These are phyloP conservation scores for Strobilomyces dryophilus DNA, from an alignment of 768 basidiomycete genomes.

Conservation along the genomic window DNA sequence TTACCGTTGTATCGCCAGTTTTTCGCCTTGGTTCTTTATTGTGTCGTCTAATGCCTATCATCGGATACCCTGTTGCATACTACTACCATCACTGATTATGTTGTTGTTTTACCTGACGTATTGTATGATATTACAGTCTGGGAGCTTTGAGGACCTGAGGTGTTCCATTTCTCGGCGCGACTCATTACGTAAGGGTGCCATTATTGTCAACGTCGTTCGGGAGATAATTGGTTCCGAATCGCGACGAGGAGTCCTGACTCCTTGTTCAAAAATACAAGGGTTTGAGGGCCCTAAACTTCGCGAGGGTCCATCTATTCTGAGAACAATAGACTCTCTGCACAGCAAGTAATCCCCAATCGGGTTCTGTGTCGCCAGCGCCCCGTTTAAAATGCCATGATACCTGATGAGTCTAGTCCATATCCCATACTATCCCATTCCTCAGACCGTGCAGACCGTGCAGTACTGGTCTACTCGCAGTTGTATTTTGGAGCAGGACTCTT, in stretches of 20 bases:
- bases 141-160: neutral
- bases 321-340: slow-evolving; percentile 13
- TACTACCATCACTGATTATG: slow-evolving; percentile 29
- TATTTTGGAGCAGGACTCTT: slow-evolving; percentile 22
- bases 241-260: too few species aligned
- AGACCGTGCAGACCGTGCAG: slow-evolving; percentile 7
- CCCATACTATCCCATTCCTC: neutral
- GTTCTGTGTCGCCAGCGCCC: neutral
- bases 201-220: slow-evolving; percentile 6
- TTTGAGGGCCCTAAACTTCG: neutral
- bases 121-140: slow-evolving; percentile 23
- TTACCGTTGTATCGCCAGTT: slow-evolving; percentile 27
- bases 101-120: slow-evolving; percentile 25
- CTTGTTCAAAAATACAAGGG: slow-evolving; percentile 3
- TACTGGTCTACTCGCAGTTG: slow-evolving; percentile 21
- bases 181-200: neutral
- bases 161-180: neutral
- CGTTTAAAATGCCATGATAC: slow-evolving; percentile 16
- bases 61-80: slow-evolving; percentile 36
- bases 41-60: slow-evolving; percentile 24
- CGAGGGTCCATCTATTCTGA: neutral
- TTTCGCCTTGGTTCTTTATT: slow-evolving; percentile 25
- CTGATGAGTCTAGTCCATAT: neutral
- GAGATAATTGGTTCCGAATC: neutral
- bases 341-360: slow-evolving; percentile 12